Percentiles rank a stretch among this genome's conserved stretches.
Evolutionary conservation across 441 rosid species (phyloP).

Genomic region (Croton laevigatus): DNA sequence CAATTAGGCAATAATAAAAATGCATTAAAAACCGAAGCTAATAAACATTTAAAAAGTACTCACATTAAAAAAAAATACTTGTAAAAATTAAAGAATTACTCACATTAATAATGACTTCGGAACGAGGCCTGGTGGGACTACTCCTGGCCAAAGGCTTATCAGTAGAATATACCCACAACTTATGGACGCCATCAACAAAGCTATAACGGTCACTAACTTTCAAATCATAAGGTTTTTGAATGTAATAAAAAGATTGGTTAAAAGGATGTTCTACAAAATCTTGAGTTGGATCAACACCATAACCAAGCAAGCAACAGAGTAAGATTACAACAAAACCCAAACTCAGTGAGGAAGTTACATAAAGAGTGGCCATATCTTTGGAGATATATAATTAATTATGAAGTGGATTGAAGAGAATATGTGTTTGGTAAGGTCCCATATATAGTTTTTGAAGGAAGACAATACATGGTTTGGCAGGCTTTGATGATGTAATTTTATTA

Average conservation of each 20-base stretch:
- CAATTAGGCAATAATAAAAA: too few species aligned
- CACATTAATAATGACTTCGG: conserved; percentile 24
- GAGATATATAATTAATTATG: too few species aligned
- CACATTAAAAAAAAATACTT: too few species aligned
- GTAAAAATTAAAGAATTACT: too few species aligned
- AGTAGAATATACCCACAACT: conserved; percentile 22
- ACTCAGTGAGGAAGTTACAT: background rate
- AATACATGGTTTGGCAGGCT: too few species aligned
- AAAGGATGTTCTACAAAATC: conserved; percentile 20
- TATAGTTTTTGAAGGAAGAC: too few species aligned
- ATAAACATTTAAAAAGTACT: too few species aligned
- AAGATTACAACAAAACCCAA: background rate
- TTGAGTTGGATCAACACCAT: conserved; percentile 14
- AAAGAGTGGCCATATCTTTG: too few species aligned
- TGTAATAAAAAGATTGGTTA: background rate
- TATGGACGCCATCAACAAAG: conserved; percentile 16
- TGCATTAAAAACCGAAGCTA: too few species aligned
- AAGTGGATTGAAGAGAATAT: too few species aligned
- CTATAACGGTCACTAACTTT: conserved; percentile 9
- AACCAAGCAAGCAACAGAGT: background rate
- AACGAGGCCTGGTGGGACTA: conserved; percentile 23
- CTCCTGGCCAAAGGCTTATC: conserved; percentile 17
- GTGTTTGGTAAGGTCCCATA: too few species aligned
- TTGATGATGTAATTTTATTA: too few species aligned
- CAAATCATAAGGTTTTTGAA: conserved; percentile 20